Conservation (phyloP, 106 monocot species). For the Hemerocallis citrina region DNA sequence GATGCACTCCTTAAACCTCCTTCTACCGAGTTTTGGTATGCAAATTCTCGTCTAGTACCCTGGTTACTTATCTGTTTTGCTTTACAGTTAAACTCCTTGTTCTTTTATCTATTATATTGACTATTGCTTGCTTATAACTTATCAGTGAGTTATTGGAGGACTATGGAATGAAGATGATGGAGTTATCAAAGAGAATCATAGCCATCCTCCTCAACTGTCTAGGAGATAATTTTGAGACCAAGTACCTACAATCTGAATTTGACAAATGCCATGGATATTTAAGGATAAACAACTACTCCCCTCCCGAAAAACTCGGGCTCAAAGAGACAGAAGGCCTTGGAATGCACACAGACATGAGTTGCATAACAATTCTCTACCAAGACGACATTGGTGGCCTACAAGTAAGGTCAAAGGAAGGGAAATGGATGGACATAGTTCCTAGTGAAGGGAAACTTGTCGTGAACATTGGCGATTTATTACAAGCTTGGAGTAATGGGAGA, state of each 20-base stretch:
- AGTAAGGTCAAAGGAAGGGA: constrained; percentile 20
- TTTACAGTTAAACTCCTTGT: too few relatives aligned
- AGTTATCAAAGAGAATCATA: constrained; percentile 25
- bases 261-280: constrained; percentile 35
- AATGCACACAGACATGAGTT: constrained; percentile 59
- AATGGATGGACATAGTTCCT: constrained; percentile 28
- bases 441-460: constrained; percentile 23
- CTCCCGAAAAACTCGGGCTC: background rate
- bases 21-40: constrained; percentile 16
- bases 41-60: too few relatives aligned
- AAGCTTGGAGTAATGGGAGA: constrained; percentile 45
- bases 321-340: constrained; percentile 34
- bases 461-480: constrained; percentile 42
- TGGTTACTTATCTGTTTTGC: too few relatives aligned
- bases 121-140: background rate
- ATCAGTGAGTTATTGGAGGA: constrained; percentile 17
- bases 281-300: constrained; percentile 35
- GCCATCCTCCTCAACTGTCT: constrained; percentile 21
- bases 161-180: constrained; percentile 37
- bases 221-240: constrained; percentile 16
- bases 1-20: constrained; percentile 21
- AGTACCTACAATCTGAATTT: constrained; percentile 28
- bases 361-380: constrained; percentile 39
- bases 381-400: constrained; percentile 43
- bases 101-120: constrained; percentile 4